Evolutionary conservation across 2,329 filamentous ascomycete species (phyloP), one percentile per base, ranked within the genome.

Genomic region (Xylaria multiplex): DNA sequence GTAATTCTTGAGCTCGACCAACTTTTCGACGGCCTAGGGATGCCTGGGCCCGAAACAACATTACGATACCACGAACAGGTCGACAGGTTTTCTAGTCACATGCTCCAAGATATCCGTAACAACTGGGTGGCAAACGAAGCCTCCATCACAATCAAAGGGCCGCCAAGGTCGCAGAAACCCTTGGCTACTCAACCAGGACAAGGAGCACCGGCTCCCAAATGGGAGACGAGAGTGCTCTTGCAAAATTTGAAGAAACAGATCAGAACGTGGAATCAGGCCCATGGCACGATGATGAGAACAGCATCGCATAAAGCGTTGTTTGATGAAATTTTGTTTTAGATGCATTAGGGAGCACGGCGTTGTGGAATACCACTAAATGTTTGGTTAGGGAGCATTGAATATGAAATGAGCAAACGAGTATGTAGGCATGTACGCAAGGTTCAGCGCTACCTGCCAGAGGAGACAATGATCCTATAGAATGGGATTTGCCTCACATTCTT

Each of bases 81-180:
- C 8, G 71, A 75, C 35, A 77, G 68, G 48, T 85, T 86, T 62
- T 74, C 76, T 6, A 76, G 78, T 16, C 79, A 79, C 55, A 82
- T 86, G 43, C 61, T 79, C 5, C 76, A 78, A 8, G 84, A 86
- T 48, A 79, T 85, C 11, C 74, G 75, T 3, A 79, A 77, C 50
- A 82, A 80, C 48, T 86, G 85, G 85, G 64, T 78, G 7, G 71
- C 76, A 1, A 73, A 74, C 2, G 73, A 70, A 3, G 70, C 73
- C 1, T 74, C 65, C 2, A 77, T 84, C 11, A 79, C 76, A 0
- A 77, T 83, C 27, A 80, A 77, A 62, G 78, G 77, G 3, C 79
- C 81, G 4, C 77, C 76, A 2, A 78, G 75, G 58, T 71, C 69
- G 8, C 72, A 71, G 13, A 75, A 72, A 11, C 72, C 75, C 6